Evolutionary conservation across 192 early-diverging fungal species (phyloP).

Genomic region (Backusella tuberculispora): DNA sequence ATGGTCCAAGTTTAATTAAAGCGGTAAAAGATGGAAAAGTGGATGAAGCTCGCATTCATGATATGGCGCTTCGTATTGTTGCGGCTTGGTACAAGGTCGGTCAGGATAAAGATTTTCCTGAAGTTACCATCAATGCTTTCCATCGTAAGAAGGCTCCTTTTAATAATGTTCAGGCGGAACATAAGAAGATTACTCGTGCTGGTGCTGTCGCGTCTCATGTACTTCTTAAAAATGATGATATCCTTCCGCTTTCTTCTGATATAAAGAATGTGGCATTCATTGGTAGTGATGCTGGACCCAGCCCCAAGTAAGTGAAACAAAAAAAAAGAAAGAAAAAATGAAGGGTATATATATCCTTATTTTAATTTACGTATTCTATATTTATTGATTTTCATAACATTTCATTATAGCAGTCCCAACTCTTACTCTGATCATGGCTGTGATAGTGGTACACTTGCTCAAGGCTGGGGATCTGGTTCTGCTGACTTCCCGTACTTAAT

Average conservation of each 20-base stretch:
- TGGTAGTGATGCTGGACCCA: conserved; percentile 28
- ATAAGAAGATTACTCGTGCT: conserved; percentile 12
- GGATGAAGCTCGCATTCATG: neutral
- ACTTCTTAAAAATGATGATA: conserved; percentile 17
- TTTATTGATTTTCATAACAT: neutral
- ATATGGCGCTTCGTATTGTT: conserved; percentile 27
- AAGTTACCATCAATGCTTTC: conserved; percentile 1
- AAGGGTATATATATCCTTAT: no score
- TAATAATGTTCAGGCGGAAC: conserved; percentile 24
- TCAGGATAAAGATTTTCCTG: conserved; percentile 3
- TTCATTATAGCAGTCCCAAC: conserved; percentile 23
- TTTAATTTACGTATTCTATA: no score
- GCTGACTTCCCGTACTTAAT: conserved; percentile 31
- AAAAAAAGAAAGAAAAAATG: no score
- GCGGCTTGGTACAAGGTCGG: conserved; percentile 19
- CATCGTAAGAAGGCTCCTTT: neutral
- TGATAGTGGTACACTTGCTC: conserved; percentile 22
- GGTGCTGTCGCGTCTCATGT: conserved; percentile 25
- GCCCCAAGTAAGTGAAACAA: conserved; percentile 18
- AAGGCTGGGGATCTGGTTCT: conserved; percentile 40
- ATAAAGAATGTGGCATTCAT: conserved; percentile 28
- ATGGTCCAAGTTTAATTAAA: conserved; percentile 14
- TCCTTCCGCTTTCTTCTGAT: conserved; percentile 12
- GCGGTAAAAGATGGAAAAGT: conserved; percentile 20
- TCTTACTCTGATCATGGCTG: conserved; percentile 28